A percentile compares a stretch with the other conserved stretches of the same genome.
phyloP scores from a whole-genome alignment of 768 basidiomycete species.

The Pleurotus giganteus region DNA sequence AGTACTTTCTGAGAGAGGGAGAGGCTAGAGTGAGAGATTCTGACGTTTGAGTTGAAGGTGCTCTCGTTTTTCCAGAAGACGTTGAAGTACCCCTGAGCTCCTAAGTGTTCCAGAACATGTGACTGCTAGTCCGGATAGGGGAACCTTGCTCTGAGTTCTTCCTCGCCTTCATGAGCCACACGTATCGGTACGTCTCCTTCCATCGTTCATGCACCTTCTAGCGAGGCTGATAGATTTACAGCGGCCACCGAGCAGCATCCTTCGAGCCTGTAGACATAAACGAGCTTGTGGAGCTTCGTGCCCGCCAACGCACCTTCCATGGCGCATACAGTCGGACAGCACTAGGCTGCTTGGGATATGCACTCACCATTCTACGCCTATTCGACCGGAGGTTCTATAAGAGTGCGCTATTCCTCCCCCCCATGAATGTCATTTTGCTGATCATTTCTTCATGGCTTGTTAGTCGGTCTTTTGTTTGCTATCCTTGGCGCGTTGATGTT shows the following conservation, averaged over 20 bases:
- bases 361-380: conserved; percentile 72
- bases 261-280: conserved; percentile 51
- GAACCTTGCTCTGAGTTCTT: too few species aligned
- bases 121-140: too few species aligned
- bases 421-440: not conserved
- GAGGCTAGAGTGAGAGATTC: too few species aligned
- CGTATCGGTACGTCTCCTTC: not conserved
- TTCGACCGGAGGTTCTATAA: conserved; percentile 73
- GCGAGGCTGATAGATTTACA: conserved; percentile 13
- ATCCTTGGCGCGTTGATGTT: conserved; percentile 61
- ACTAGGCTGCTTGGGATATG: conserved; percentile 69
- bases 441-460: not conserved
- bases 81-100: too few species aligned
- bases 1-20: too few species aligned
- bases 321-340: conserved; percentile 81
- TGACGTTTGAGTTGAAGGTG: too few species aligned
- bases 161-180: not conserved
- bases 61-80: too few species aligned
- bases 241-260: conserved; percentile 47
- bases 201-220: not conserved
- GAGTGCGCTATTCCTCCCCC: conserved; percentile 43
- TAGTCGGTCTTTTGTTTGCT: conserved; percentile 63
- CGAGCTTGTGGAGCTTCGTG: conserved; percentile 73
- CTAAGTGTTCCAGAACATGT: too few species aligned
- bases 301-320: conserved; percentile 79